These are phyloP conservation scores for Aleurites moluccanus DNA, from an alignment of 441 rosid genomes.

Conservation along the genomic window DNA sequence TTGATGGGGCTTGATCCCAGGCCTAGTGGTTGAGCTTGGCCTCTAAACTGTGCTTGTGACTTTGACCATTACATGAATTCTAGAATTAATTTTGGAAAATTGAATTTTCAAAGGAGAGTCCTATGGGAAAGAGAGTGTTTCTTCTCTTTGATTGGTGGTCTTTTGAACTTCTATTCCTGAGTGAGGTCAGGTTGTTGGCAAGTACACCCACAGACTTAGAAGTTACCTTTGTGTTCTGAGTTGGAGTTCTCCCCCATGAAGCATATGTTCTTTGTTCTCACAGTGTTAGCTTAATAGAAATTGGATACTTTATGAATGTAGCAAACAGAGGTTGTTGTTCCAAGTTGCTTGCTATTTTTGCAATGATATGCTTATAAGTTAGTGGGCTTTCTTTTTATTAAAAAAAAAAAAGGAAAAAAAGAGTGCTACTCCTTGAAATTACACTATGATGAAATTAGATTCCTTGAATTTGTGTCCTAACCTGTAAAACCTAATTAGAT, in stretches of 20 bases:
- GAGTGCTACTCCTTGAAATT: background rate
- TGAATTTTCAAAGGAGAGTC: background rate
- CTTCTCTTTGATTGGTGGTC: background rate
- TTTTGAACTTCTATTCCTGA: background rate
- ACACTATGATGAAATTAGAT: background rate
- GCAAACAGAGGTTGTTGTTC: background rate
- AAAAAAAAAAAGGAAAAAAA: background rate
- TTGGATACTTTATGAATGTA: background rate
- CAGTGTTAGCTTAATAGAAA: background rate
- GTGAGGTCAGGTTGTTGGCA: constrained; percentile 6
- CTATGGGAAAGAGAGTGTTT: background rate
- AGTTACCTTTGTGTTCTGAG: background rate
- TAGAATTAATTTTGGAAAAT: background rate
- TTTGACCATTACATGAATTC: background rate
- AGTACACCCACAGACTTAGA: background rate
- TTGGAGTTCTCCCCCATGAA: background rate
- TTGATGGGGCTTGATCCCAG: background rate
- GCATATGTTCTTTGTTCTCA: background rate
- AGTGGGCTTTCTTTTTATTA: background rate
- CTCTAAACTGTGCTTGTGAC: background rate
- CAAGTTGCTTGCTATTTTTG: background rate
- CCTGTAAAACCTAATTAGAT: background rate
- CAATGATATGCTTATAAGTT: background rate
- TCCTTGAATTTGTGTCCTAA: background rate
- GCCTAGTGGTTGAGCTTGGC: constrained; percentile 1